Conservation (phyloP, 768 basidiomycete genomes). For the Tephrocybe rancida region DNA sequence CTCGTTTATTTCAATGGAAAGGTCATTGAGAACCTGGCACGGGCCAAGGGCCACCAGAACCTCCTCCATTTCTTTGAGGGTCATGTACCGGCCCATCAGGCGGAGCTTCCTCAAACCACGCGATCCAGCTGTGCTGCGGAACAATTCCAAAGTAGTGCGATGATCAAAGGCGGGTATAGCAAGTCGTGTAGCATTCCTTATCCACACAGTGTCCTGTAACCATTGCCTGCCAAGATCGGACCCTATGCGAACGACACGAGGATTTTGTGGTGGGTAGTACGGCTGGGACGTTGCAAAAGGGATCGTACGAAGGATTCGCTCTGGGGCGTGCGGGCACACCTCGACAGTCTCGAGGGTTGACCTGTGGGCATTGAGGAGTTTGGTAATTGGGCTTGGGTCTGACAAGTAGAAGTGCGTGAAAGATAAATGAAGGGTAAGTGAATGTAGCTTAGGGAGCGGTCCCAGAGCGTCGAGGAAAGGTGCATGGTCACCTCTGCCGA, state of each 20-base stretch:
- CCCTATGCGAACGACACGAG: not conserved
- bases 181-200: not conserved
- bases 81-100: not conserved
- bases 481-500: conserved; percentile 30
- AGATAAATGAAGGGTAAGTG: not conserved
- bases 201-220: not conserved
- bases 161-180: conserved; percentile 7
- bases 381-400: not conserved
- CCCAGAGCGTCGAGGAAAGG: conserved; percentile 31
- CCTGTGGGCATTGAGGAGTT: not conserved
- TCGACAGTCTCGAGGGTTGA: conserved; percentile 1
- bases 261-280: not conserved
- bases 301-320: not conserved
- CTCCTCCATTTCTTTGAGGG: not conserved
- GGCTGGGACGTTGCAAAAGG: not conserved
- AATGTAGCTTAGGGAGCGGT: conserved; percentile 23
- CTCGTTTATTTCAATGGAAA: not conserved
- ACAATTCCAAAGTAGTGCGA: not conserved
- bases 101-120: not conserved
- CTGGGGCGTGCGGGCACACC: not conserved
- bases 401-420: not conserved
- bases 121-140: not conserved
- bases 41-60: not conserved
- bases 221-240: not conserved
- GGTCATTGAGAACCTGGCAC: not conserved